Conservation (phyloP, 129 eudicot species). For the Rutidosis leptorrhynchoides region DNA sequence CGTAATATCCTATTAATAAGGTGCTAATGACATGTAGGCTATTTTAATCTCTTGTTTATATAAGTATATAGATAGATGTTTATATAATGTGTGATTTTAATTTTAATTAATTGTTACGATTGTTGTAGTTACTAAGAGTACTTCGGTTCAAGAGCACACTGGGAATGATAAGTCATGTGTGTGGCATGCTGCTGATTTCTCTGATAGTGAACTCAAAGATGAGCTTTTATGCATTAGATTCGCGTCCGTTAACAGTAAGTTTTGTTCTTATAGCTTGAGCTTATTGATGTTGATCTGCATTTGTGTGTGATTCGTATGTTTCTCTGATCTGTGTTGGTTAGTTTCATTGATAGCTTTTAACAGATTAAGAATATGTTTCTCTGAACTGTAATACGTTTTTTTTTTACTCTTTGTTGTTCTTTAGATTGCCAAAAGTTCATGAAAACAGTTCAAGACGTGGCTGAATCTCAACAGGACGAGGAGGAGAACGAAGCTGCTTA, state of each 20-base stretch:
- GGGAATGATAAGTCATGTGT: slow-evolving; percentile 17
- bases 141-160: slow-evolving; percentile 3
- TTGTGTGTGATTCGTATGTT: not conserved
- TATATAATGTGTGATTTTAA: not conserved
- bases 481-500: not conserved
- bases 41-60: too few relatives aligned
- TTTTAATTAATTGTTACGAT: not conserved
- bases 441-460: slow-evolving; percentile 3
- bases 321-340: not conserved
- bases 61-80: too few relatives aligned
- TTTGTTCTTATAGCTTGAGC: not conserved
- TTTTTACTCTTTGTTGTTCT: not conserved
- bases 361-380: not conserved
- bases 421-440: not conserved
- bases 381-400: not conserved
- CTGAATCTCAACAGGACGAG: not conserved
- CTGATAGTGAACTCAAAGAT: slow-evolving; percentile 16
- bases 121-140: not conserved
- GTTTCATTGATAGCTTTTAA: not conserved
- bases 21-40: too few relatives aligned
- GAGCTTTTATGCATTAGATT: slow-evolving; percentile 9
- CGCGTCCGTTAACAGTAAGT: slow-evolving; percentile 6
- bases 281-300: not conserved
- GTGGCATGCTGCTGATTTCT: slow-evolving; percentile 20
- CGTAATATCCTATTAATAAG: too few relatives aligned